Evolutionary conservation across 768 basidiomycete species (phyloP), one percentile per base, ranked within the genome.

Genomic region (Russula olivacea): DNA sequence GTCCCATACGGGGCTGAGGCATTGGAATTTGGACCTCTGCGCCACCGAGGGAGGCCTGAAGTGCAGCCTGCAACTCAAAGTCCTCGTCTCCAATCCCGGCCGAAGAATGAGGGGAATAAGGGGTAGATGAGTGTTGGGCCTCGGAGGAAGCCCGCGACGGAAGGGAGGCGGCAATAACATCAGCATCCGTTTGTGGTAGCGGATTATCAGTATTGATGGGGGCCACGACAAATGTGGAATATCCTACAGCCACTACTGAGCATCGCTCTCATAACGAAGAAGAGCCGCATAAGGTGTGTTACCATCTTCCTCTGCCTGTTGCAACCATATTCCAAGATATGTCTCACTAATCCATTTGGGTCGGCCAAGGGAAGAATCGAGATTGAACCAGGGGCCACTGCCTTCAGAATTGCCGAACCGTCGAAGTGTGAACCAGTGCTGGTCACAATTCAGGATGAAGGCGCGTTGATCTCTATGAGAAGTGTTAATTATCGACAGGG

Each of bases 361-460:
- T 5, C 74, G 71, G 38, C 77, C 65, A 15, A 87, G 76, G 67
- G 81, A 86, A 10, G 93, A 94, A 71, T 95, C 89, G 11, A 96
- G 79, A 72, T 95, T 93, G 75, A 91, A 93, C 92, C 92, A 94
- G 72, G 91, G 85, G 14, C 83, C 86, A 56, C 78, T 75, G 36
- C 83, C 81, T 32, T 73, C 64, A 17, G 81, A 77, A 57, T 69
- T 71, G 21, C 91, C 91, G 70, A 95, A 95, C 21, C 89, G 83
- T 50, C 91, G 85, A 36, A 93, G 77, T 10, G 92, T 88, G 71
- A 90, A 91, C 94, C 94, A 97, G 69, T 96, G 94, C 58, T 90
- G 86, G 52, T 87, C 78, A 50, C 88, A 81, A 71, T 97, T 92
- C 38, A 97, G 81, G 61, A 97, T 87, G 71, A 94, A 97, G 3